These are phyloP conservation scores for Neonectria sp. DNA, from an alignment of 2,329 filamentous ascomycete species.

Conservation along the genomic window DNA sequence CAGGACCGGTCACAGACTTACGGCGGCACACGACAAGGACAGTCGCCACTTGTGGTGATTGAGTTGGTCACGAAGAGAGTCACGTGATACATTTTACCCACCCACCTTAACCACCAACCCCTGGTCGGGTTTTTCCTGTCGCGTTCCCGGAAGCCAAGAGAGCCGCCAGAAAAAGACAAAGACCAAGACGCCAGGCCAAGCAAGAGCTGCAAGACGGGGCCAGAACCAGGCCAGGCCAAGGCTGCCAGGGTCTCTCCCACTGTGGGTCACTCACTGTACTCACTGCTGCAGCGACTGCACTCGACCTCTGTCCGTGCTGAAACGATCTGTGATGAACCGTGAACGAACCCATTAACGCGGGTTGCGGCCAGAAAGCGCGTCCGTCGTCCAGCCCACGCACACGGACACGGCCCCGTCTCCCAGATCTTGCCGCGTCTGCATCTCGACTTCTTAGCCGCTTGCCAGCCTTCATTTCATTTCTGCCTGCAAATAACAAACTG, in stretches of 20 bases:
- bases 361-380: slow-evolving; percentile 31
- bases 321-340: not conserved
- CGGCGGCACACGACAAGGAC: not conserved
- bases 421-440: slow-evolving; percentile 23
- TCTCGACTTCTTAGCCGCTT: slow-evolving; percentile 27
- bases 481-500: slow-evolving; percentile 25
- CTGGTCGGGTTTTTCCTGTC: not conserved
- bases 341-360: slow-evolving; percentile 30
- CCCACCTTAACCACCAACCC: not conserved
- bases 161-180: too few relatives aligned
- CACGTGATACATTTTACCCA: not conserved
- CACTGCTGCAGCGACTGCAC: not conserved
- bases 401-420: slow-evolving; percentile 6
- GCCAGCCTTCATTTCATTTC: slow-evolving; percentile 20
- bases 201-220: too few relatives aligned
- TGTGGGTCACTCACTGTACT: not conserved
- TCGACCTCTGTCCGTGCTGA: slow-evolving; percentile 16
- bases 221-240: not conserved
- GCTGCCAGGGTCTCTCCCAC: not conserved
- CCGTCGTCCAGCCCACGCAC: slow-evolving; percentile 28
- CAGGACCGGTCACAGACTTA: too few relatives aligned
- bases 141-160: not conserved
- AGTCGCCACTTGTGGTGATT: not conserved
- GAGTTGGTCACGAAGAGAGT: not conserved
- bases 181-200: too few relatives aligned